Base-by-base conservation (phyloP, 345 rosid species). In the Nephelium lappaceum region DNA sequence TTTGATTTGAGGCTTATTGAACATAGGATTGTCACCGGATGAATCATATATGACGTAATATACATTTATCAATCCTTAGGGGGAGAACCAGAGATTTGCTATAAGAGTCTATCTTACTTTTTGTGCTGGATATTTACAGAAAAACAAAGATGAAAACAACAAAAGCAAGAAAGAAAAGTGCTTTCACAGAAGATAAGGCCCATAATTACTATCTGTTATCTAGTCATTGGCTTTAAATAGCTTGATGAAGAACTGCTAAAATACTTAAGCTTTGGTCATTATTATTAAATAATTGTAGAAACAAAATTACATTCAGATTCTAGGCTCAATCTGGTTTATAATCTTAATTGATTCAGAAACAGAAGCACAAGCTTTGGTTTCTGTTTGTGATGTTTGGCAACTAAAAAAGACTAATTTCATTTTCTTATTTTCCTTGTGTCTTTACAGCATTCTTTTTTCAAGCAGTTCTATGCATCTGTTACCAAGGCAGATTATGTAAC, bases 391-490 rank as follows among this genome's bases (percentile, higher is more conserved):
- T 10, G 49, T 67, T 31, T 31, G 2, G 36, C 39, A 45, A 9
- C 38, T 42, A 57, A 38, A n/a, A 51, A 5, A 5, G 24, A 11
- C 73, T 47, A 63, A 74, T 16, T 43, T 18, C 4, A 27, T 72
- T 31, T 24, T 66, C 41, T 39, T 61, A 75, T 14, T 25, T 57
- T 77, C 53, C 25, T 58, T 77, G 11, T 63, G 21, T 45, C 69
- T 70, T 75, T 74, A 53, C 93, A 94, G 98, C 88, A 83, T 25
- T 89, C 95, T 0, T 94, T 96, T 78, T 85, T 88, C 80, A 96
- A 94, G 91, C 99, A 96, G 83, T 96, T 96, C 79, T 88, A 94
- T 85, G 95, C 86, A 21, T 88, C 98, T 38, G 94, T 96, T 67
- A 93, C 93, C 45, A 92, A 88, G 84, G 62, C 98, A 49, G 99